Conservation (phyloP, 371 early-diverging fungal genomes). For the Lichtheimia corymbifera region DNA sequence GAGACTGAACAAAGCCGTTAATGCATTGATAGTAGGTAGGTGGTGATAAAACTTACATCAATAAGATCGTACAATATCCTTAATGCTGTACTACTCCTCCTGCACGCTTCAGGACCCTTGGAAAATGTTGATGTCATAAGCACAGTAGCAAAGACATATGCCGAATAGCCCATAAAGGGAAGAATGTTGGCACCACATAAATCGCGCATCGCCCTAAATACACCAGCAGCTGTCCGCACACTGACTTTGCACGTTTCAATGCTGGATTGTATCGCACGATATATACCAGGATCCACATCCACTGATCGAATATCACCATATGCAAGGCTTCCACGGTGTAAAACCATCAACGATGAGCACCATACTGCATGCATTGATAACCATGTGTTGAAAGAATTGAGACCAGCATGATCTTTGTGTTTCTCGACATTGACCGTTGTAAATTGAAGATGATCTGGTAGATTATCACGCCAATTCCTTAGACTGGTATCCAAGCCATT, state of each 20-base stretch:
- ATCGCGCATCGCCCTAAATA: constrained; percentile 35
- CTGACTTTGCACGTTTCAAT: constrained; percentile 32
- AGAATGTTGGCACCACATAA: constrained; percentile 37
- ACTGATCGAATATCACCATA: constrained; percentile 30
- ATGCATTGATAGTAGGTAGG: background rate
- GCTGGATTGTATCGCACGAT: constrained; percentile 29
- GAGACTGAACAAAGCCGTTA: background rate
- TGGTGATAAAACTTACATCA: constrained; percentile 14
- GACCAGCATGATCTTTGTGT: constrained; percentile 31
- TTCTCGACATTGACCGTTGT: constrained; percentile 20
- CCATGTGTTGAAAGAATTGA: constrained; percentile 39
- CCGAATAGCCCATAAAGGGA: constrained; percentile 51
- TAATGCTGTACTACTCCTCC: constrained; percentile 33
- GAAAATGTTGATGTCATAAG: constrained; percentile 49
- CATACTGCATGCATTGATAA: constrained; percentile 42
- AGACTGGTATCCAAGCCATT: constrained; percentile 40
- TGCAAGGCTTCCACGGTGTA: constrained; percentile 47
- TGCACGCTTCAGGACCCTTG: constrained; percentile 30
- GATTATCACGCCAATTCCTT: constrained; percentile 26
- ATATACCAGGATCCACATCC: constrained; percentile 13
- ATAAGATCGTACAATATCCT: constrained; percentile 26
- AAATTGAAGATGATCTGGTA: constrained; percentile 36
- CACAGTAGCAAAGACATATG: constrained; percentile 48
- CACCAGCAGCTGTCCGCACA: constrained; percentile 36
- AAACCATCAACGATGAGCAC: constrained; percentile 35